Percentiles rank a stretch among this genome's conserved stretches.
Evolutionary conservation across 805 yeast species (phyloP).

Genomic region (Kodamaea jinghongensis): DNA sequence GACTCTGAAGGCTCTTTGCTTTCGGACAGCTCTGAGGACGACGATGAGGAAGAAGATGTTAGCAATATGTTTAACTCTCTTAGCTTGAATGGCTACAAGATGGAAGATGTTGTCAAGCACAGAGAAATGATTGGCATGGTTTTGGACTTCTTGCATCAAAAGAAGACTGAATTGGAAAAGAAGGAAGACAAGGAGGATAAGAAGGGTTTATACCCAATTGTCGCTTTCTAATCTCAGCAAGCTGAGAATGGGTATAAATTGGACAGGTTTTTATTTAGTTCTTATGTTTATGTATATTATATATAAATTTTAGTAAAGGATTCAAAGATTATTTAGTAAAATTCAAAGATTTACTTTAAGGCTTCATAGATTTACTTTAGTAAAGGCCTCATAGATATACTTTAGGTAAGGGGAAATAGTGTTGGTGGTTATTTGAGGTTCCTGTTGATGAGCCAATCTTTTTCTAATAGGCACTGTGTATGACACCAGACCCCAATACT

Average conservation of each 20-base stretch:
- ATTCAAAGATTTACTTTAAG: too few relatives aligned
- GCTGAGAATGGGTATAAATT: neutral
- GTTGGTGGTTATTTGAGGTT: too few relatives aligned
- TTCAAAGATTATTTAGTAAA: too few relatives aligned
- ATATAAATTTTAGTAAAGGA: neutral
- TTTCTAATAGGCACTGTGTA: constrained; percentile 7
- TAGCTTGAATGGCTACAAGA: constrained; percentile 16
- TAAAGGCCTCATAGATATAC: too few relatives aligned
- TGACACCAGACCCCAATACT: constrained; percentile 57
- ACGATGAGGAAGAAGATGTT: constrained; percentile 14
- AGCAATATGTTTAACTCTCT: constrained; percentile 14
- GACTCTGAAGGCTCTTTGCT: constrained; percentile 10
- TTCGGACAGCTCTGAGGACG: constrained; percentile 7
- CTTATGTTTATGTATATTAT: constrained; percentile 1
- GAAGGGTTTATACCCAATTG: constrained; percentile 37
- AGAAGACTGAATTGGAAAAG: constrained; percentile 6
- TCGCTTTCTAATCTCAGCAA: constrained; percentile 30
- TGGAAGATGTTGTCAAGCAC: constrained; percentile 33
- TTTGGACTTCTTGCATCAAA: constrained; percentile 27
- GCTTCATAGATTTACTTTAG: too few relatives aligned
- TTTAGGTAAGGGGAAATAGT: too few relatives aligned
- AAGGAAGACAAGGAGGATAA: constrained; percentile 11
- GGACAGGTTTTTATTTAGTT: constrained; percentile 3
- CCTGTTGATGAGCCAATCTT: too few relatives aligned
- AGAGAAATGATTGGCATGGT: constrained; percentile 34